Percentiles rank a stretch among this genome's conserved stretches.
Conservation (phyloP, 2,329 filamentous ascomycete species). For the Neofusicoccum kwambonambiense region DNA sequence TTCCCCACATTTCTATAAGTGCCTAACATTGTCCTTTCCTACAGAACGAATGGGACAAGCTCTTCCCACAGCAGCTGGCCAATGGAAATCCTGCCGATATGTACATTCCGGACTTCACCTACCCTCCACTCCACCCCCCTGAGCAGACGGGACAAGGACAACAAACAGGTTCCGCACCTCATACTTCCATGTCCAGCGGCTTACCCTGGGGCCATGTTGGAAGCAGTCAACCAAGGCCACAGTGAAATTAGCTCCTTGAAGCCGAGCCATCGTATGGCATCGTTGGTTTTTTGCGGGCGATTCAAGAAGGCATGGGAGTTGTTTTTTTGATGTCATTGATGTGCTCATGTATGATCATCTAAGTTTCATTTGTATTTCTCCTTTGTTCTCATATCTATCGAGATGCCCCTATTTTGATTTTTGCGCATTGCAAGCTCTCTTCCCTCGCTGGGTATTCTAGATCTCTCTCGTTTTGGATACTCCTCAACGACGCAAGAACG, state of each 20-base stretch:
- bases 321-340: neutral
- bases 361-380: neutral
- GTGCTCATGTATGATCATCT: neutral
- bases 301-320: neutral
- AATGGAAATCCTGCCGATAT: slow-evolving; percentile 27
- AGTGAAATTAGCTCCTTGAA: neutral
- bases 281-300: neutral
- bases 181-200: neutral
- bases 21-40: neutral
- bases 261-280: neutral
- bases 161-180: neutral
- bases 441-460: neutral
- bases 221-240: neutral
- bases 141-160: neutral
- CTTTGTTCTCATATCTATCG: neutral
- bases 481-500: neutral
- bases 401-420: neutral
- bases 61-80: slow-evolving; percentile 37
- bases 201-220: slow-evolving; percentile 5
- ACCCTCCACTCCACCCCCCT: slow-evolving; percentile 23
- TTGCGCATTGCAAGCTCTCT: neutral
- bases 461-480: neutral
- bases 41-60: slow-evolving; percentile 48
- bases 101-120: slow-evolving; percentile 36
- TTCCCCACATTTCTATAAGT: neutral